Base-by-base conservation (phyloP, 371 early-diverging fungal genomes). In the Mortierella polycephala region DNA sequence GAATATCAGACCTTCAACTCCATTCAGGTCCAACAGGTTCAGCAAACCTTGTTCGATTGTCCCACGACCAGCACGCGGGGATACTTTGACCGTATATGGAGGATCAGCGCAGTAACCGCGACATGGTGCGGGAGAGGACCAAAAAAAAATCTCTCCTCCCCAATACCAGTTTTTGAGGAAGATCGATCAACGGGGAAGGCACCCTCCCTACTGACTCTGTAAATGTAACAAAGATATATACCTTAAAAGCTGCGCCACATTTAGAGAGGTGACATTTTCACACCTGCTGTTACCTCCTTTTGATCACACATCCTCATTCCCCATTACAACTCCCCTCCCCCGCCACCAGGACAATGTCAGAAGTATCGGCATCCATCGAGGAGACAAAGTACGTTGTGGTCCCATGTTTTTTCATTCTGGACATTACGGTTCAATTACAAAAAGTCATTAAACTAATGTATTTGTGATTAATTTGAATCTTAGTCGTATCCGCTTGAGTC, bases 321-420 rank as follows among this genome's bases (percentile, higher is more conserved):
- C 47, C 30, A 20, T 12, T 60, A 14, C 44, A 21, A n/a, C 16
- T 21, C 47, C 54, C 47, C 39, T 41, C 18, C 57, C n/a, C 37
- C 20, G 13, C 46, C 56, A 21, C 46, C 12, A 42, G 21, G 57
- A 52, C 57, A 56, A 77, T 77, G 77, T 71, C 77, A 20, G 84
- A 83, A 49, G 70, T 68, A 41, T 81, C 84, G 41, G 71, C 86
- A 51, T 87, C 89, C 42, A 81, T 91, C 47, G 90, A 87, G 68
- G 89, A 91, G 71, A 88, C 89, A 75, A 90, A 91, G 89, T 88
- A 86, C 57, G 83, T 57, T 41, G 6, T 42, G 20, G 23, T 14
- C 14, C 44, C 42, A 9, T 7, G 6, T 40, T 62, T 37, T 37
- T 7, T 6, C 18, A n/a, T 23, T 44, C 39, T 23, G 10, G 8